These are phyloP conservation scores for Endothia cerciana DNA, from an alignment of 2,329 filamentous ascomycete species.

Conservation along the genomic window DNA sequence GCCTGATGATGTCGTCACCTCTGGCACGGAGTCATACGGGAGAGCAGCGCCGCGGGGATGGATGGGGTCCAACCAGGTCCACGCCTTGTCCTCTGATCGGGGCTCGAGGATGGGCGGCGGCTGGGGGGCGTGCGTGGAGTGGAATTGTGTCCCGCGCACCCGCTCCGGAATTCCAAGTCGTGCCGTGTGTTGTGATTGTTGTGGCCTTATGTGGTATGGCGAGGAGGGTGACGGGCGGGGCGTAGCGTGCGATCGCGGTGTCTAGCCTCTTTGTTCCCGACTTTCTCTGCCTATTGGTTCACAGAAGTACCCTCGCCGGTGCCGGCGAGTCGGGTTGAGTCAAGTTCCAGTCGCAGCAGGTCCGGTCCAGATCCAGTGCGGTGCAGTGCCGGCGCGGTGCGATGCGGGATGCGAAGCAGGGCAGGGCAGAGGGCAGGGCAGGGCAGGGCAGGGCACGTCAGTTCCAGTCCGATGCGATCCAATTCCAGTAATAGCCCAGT, in stretches of 20 bases:
- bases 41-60: not conserved
- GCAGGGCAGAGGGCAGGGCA: not conserved
- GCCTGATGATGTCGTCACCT: slow-evolving; percentile 5
- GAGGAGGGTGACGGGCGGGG: not conserved
- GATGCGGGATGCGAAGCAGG: not conserved
- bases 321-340: not conserved
- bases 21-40: not conserved
- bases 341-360: not conserved
- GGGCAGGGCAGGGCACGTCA: not conserved
- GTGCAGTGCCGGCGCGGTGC: not conserved
- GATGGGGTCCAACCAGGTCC: not conserved
- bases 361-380: not conserved
- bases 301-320: slow-evolving; percentile 5
- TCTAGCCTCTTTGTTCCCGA: not conserved
- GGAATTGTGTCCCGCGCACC: not conserved
- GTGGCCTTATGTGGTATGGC: not conserved
- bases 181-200: not conserved
- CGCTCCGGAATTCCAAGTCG: slow-evolving; percentile 7
- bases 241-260: not conserved
- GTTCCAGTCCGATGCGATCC: not conserved
- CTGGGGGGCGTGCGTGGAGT: not conserved
- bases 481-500: not conserved
- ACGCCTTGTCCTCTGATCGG: not conserved
- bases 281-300: not conserved
- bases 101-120: not conserved